These are phyloP conservation scores for Pestalotiopsis sp. DNA, from an alignment of 2,329 filamentous ascomycete species.

Conservation along the genomic window DNA sequence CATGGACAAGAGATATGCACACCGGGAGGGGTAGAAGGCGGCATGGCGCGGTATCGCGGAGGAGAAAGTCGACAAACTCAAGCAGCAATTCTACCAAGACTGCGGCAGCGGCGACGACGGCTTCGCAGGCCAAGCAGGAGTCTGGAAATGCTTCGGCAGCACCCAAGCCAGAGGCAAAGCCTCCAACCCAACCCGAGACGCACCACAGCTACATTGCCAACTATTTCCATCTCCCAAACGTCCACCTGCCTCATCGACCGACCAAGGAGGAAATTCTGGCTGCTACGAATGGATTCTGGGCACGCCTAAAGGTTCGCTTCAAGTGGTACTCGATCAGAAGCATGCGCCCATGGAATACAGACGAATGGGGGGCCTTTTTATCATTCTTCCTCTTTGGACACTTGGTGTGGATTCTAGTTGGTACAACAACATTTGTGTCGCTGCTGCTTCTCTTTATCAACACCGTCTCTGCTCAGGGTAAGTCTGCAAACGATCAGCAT, in stretches of 20 bases:
- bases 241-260: slow-evolving; percentile 77
- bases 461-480: slow-evolving; percentile 92
- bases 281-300: slow-evolving; percentile 91
- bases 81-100: slow-evolving; percentile 23
- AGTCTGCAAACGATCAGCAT: slow-evolving; percentile 24
- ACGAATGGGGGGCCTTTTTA: slow-evolving; percentile 92
- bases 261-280: slow-evolving; percentile 92
- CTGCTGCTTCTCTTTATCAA: slow-evolving; percentile 89
- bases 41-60: slow-evolving; percentile 24
- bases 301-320: slow-evolving; percentile 85
- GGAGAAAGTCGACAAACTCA: slow-evolving; percentile 34
- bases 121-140: slow-evolving; percentile 21
- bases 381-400: slow-evolving; percentile 96
- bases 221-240: slow-evolving; percentile 52
- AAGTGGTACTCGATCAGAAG: slow-evolving; percentile 98
- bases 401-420: slow-evolving; percentile 92
- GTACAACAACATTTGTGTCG: slow-evolving; percentile 96
- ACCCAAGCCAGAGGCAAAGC: slow-evolving; percentile 21
- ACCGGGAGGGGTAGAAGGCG: slow-evolving; percentile 24
- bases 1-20: slow-evolving; percentile 38
- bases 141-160: slow-evolving; percentile 16
- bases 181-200: slow-evolving; percentile 39
- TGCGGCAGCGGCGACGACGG: slow-evolving; percentile 8
- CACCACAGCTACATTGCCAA: slow-evolving; percentile 58
- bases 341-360: slow-evolving; percentile 89